Base-by-base conservation (phyloP, 306 rosid genomes). In the Fagus crenata region DNA sequence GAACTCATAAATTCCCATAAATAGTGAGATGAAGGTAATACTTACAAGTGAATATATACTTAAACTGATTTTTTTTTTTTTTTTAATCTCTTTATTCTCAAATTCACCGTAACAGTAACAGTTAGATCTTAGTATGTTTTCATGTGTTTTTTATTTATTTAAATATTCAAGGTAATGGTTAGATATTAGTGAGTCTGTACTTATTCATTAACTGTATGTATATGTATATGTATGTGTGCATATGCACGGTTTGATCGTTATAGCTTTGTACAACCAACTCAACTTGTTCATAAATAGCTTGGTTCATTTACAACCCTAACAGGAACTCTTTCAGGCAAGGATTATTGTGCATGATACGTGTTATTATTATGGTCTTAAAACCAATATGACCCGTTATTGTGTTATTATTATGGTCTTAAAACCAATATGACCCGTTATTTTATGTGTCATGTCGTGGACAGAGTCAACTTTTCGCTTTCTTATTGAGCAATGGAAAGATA, bases 401-500 rank as follows among this genome's bases (percentile, higher is more conserved):
- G n/a, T n/a, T n/a, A n/a, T 67, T 49, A 37, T 41, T 43, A 43
- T 42, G 49, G 0, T 8, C 9, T 43, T 43, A 43, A 43, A 43
- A 7, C 22, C 35, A 58, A 22, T 18, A 39, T 67, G 51, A 40
- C 9, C 37, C 32, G 2, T 8, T 15, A 67, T 54, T 71, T 67
- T 49, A 37, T 41, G 35, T 75, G 31, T 83, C 75, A 43, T 75
- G 22, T 39, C 63, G 71, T 83, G 82, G 58, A 51, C 85, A 90
- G 98, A 96, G 74, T 90, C 93, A 73, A 96, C 96, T 67, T 89
- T 89, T 84, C 77, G 59, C 79, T 96, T 96, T 83, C 93, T 92
- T 60, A 88, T 80, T 71, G 97, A 92, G 89, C 84, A 86, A 87
- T 96, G 99, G 99, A 87, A 92, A 81, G 97, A 87, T 75, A 84